A percentile compares a stretch with the other conserved stretches of the same genome.
These are phyloP conservation scores for Neohortaea acidophila DNA, from an alignment of 495 filamentous ascomycete species.

Conservation along the genomic window DNA sequence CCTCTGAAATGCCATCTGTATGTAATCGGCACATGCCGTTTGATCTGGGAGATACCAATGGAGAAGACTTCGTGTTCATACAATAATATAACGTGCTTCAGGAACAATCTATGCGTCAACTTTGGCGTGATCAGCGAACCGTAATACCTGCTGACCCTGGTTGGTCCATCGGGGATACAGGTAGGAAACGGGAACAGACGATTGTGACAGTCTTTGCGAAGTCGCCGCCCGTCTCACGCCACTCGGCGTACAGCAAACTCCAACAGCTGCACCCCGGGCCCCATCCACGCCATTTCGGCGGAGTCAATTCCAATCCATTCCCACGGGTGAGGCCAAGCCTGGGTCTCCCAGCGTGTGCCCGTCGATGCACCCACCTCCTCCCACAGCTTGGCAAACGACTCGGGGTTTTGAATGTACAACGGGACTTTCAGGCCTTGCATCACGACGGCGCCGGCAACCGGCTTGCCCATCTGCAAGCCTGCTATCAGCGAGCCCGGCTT, in stretches of 20 bases:
- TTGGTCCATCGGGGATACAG: no score
- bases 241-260: conserved; percentile 4
- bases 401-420: conserved; percentile 1
- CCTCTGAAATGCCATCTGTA: no score
- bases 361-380: not conserved
- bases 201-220: no score
- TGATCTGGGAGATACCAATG: no score
- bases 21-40: no score
- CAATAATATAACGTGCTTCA: no score
- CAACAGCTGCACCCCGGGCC: not conserved
- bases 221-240: no score
- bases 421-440: not conserved
- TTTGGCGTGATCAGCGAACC: no score
- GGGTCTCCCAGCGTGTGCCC: conserved; percentile 4
- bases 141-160: no score
- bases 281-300: conserved; percentile 2
- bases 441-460: conserved; percentile 1
- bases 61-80: no score
- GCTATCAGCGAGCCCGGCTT: conserved; percentile 9
- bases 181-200: no score
- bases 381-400: conserved; percentile 3
- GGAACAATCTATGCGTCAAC: no score
- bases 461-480: conserved; percentile 11
- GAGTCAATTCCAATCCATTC: conserved; percentile 3
- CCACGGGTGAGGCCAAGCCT: conserved; percentile 1